phyloP scores from a whole-genome alignment of 78 protist genomes.

The Chrysochromulina parva region DNA sequence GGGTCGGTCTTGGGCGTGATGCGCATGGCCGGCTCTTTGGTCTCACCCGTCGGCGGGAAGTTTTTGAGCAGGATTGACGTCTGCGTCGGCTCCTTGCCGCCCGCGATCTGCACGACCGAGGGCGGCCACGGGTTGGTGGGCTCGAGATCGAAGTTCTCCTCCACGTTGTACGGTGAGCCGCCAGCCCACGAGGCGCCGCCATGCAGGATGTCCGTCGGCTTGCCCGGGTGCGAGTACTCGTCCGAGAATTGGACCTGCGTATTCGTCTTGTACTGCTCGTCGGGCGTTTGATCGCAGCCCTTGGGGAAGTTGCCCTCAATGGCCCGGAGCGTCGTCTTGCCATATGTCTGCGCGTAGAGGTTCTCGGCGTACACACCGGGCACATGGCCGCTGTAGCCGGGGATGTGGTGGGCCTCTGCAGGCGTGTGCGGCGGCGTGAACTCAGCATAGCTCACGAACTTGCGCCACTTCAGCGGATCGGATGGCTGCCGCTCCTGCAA shows the following conservation, averaged over 20 bases:
- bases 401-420: not conserved
- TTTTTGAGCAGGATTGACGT: too few relatives aligned
- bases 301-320: not conserved
- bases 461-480: not conserved
- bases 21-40: too few relatives aligned
- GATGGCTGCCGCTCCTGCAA: not conserved
- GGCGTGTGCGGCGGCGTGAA: constrained; percentile 6
- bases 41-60: too few relatives aligned
- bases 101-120: too few relatives aligned
- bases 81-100: too few relatives aligned
- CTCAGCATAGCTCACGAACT: not conserved
- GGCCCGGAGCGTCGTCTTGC: not conserved
- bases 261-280: too few relatives aligned
- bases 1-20: not conserved
- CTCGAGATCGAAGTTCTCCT: not conserved
- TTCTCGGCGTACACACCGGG: not conserved
- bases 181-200: not conserved
- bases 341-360: not conserved
- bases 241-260: too few relatives aligned
- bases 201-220: not conserved
- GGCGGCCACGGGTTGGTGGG: not conserved
- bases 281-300: too few relatives aligned
- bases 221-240: not conserved
- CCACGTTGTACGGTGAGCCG: not conserved
- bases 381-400: not conserved